Base-by-base conservation (phyloP, 2,329 filamentous ascomycete species). In the Talaromyces sp. region DNA sequence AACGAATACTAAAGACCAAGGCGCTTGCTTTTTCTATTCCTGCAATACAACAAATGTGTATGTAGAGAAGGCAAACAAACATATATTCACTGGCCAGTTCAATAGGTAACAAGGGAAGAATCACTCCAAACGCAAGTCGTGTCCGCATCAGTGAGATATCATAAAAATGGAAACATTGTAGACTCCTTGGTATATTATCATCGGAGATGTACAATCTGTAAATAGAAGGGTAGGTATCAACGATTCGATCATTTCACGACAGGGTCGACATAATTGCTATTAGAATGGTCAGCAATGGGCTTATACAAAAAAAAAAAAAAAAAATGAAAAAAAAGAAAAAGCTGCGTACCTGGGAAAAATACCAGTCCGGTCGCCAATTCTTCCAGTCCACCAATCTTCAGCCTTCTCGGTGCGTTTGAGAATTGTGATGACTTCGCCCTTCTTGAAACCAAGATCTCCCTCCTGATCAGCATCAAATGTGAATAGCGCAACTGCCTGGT, bases 361-460 rank as follows among this genome's bases (percentile, higher is more conserved):
- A 43, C 95, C 95, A 63, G 93, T 91, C 70, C 88, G 86, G 69
- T 88, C 86, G 35, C 93, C 93, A 73, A 97, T 89, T 79, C 90
- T 89, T 31, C 95, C 95, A 19, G 94, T 98, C 95, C 94, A 98
- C 94, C 94, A 98, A 77, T 98, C 94, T 65, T 93, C 93, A 66
- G 92, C 90, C 71, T 90, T 97, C 4, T 98, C 92, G 5, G 94
- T 98, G 78, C 91, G 90, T 83, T 99, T 97, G 65, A 96, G 77
- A 65, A 99, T 93, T 0, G 93, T 97, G 69, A 99, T 97, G 64
- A 98, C 79, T 35, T 99, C 95, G 22, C 95, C 95, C 84, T 99
- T 99, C 82, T 96, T 97, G 80, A 99, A 99, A 0, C 90, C 92
- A 64, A 98, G 77, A 76, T 99, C 94, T 4, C 94, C 94, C 0